phyloP scores from a whole-genome alignment of 805 yeast species.

The Yamadazyma paraphyllophila region DNA sequence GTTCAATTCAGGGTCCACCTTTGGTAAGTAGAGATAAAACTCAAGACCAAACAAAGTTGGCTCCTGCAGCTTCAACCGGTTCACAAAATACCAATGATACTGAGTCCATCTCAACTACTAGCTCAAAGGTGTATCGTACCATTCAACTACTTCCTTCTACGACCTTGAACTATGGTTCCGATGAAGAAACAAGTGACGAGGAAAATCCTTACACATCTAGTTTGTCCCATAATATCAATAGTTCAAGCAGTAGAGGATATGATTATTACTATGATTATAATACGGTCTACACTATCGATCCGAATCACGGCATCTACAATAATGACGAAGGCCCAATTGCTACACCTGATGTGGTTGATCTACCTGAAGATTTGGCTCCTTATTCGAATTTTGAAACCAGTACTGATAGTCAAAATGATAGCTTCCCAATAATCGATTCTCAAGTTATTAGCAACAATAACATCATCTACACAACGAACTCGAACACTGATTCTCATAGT shows the following conservation, averaged over 20 bases:
- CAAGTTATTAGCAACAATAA: constrained; percentile 9
- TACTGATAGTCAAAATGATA: constrained; percentile 25
- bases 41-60: too few species aligned
- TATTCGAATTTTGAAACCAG: constrained; percentile 39
- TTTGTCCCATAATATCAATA: constrained; percentile 69
- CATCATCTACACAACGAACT: constrained; percentile 5
- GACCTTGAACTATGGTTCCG: constrained; percentile 70
- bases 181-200: constrained; percentile 61
- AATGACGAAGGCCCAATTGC: constrained; percentile 12
- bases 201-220: constrained; percentile 51
- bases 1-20: constrained; percentile 27
- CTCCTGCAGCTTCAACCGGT: constrained; percentile 5
- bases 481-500: constrained; percentile 3
- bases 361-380: constrained; percentile 44
- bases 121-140: constrained; percentile 42
- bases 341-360: constrained; percentile 43
- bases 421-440: constrained; percentile 27
- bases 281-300: constrained; percentile 63
- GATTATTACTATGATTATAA: constrained; percentile 80
- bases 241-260: constrained; percentile 61
- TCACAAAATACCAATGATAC: constrained; percentile 24
- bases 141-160: constrained; percentile 87
- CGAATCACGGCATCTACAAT: constrained; percentile 40
- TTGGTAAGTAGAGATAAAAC: constrained; percentile 11
- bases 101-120: constrained; percentile 29